Base-by-base conservation (phyloP, 257 asterid species). In the Ajuga chamaepitys region DNA sequence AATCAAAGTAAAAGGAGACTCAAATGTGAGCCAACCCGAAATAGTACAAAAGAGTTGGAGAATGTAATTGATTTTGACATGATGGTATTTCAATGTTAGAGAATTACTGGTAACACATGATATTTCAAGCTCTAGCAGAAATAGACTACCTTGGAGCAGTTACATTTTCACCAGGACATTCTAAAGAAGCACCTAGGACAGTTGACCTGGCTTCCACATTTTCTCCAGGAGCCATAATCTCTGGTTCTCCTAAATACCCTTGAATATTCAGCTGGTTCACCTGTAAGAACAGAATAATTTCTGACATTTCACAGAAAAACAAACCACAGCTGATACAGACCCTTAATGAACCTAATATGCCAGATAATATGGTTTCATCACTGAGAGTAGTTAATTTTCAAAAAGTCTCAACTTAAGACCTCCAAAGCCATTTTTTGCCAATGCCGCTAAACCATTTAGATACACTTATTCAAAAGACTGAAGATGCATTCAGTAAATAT, bases 101-200 rank as follows among this genome's bases (percentile, higher is more conserved):
- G 34, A 5, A 2, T 28, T 48, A 54, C 7, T 60, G 40, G 35
- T 64, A 62, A 24, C 21, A 57, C 48, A 55, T 13, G 54, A 64
- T 22, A 57, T 50, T 46, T 35, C 12, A 24, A 21, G 40, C 61
- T 53, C 22, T 52, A 66, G 53, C 28, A 70, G 40, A 62, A 26
- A 34, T 41, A 60, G 32, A 59, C 20, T 66, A 82, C 92, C 83
- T 78, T 26, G 48, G 80, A 72, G 68, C 58, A 72, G 70, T 28
- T 41, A 25, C 56, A 37, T 35, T 53, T 61, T 51, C 75, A 71
- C 72, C 56, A 52, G 59, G 57, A 57, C 30, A 55, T 52, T 50
- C 76, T 37, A 79, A 53, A 56, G 78, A 64, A 62, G 68, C 62
- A 57, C 82, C 80, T 45, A 71, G 20, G 30, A 70, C 58, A 42